phyloP scores from a whole-genome alignment of 176 grass and related monocot species.

The Cocos nucifera region DNA sequence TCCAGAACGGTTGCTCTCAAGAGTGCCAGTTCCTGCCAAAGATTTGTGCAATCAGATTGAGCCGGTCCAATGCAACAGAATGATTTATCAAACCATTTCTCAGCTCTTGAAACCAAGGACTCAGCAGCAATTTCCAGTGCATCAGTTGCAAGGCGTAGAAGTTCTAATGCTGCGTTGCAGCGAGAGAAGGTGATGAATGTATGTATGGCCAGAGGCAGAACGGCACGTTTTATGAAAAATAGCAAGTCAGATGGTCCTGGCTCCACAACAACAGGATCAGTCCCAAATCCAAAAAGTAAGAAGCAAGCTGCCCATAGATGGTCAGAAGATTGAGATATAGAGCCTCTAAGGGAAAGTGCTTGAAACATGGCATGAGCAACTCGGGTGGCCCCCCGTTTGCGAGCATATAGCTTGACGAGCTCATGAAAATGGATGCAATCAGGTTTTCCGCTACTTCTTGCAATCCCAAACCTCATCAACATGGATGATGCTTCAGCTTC shows the following conservation, averaged over 20 bases:
- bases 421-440: slow-evolving; percentile 77
- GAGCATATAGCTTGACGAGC: slow-evolving; percentile 74
- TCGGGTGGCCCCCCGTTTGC: slow-evolving; percentile 44
- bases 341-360: slow-evolving; percentile 75
- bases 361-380: slow-evolving; percentile 60
- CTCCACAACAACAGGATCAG: slow-evolving; percentile 66
- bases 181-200: slow-evolving; percentile 83
- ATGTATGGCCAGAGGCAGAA: slow-evolving; percentile 72
- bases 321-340: slow-evolving; percentile 58
- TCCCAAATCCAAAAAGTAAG: slow-evolving; percentile 70
- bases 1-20: slow-evolving; percentile 82
- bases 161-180: slow-evolving; percentile 65
- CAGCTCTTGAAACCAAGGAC: slow-evolving; percentile 59
- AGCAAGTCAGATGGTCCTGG: slow-evolving; percentile 62
- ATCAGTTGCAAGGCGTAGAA: slow-evolving; percentile 65
- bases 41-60: slow-evolving; percentile 45
- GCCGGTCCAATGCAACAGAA: slow-evolving; percentile 45
- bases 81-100: slow-evolving; percentile 61
- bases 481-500: slow-evolving; percentile 87
- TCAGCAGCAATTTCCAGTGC: slow-evolving; percentile 69
- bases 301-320: slow-evolving; percentile 92
- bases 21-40: slow-evolving; percentile 94
- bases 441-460: slow-evolving; percentile 48
- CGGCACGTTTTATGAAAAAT: slow-evolving; percentile 70
- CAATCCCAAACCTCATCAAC: slow-evolving; percentile 88